Evolutionary conservation across 306 rosid genomes (phyloP), one percentile per base, ranked within the genome.

Genomic region (Clitoria ternatea): DNA sequence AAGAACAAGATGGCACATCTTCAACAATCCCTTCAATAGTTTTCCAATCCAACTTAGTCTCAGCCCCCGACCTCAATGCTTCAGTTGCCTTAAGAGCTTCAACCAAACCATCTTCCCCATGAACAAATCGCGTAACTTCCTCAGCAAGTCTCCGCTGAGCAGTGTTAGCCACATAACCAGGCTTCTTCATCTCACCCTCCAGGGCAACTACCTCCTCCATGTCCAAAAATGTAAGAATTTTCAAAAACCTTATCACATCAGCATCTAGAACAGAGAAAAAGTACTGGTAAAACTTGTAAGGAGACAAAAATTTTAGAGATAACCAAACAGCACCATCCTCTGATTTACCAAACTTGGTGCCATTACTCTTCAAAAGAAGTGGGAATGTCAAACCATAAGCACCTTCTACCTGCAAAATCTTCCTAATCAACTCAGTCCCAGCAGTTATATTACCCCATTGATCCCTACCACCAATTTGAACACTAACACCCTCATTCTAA

Each of bases 361-460:
- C 98, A 44, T 94, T 97, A 53, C 92, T 87, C 76, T 90, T 94
- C 68, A 94, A 74, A 6, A 94, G 69, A 73, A 94, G 96, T 42
- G 97, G 98, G 43, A 94, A 94, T 66, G 98, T 94, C 74, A 90
- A 75, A 35, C 97, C 98, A 66, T 85, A 83, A 0, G 92, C 89
- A 5, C 89, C 91, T 61, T 94, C 96, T 0, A 67, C 88, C 24
- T 77, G 91, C 40, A 94, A 73, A 53, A 89, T 83, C 82, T 90
- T 94, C 33, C 92, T 73, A 75, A 94, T 87, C 44, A 94, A 83
- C 56, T 94, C 98, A 10, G 98, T 94, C 35, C 97, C 98, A 1
- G 96, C 96, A 32, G 95, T 94, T 68, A 94, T 94, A 66, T 94
- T 94, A 7, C 98, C 98, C 98, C 98, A 94, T 54, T 94, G 98